Evolutionary conservation across 2,329 filamentous ascomycete genomes (phyloP), one percentile per base, ranked within the genome.

Genomic region (Aaosphaeria pasadenensis): DNA sequence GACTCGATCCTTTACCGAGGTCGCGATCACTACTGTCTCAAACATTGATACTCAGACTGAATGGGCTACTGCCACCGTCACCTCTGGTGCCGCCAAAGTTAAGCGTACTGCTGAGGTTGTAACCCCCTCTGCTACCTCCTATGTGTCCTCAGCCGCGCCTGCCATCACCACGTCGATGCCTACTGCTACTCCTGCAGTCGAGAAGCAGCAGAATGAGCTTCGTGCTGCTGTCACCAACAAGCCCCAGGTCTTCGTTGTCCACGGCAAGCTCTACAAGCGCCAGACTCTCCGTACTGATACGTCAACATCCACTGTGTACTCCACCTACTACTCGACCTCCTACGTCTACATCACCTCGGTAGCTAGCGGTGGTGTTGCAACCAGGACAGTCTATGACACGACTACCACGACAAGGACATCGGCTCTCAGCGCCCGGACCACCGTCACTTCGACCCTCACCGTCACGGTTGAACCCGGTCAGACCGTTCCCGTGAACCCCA

Each of bases 41-140:
- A 35, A 48, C n/a, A 30, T 44, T 6, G 46, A 48, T 11, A 48
- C 46, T 4, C 5, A 24, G 6, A 48, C 46, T 6, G 46, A 48
- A 28, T 48, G 46, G 46, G 33, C n/a, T 6, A 48, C 46, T 24
- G 42, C 44, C 7, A 48, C 46, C 7, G 39, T 43, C 42, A 44
- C 40, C 6, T 7, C 30, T 11, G 33, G n/a, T 13, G 35, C 28
- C 5, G 35, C 28, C 9, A 44, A 44, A 40, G 42, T 35, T 39
- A 32, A 42, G 36, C 13, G 32, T 17, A 24, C 11, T 11, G 17
- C 17, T 24, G 39, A 40, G 39, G 24, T 40, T 17, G 17, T 33
- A 40, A 35, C 46, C 5, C 17, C 17, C 2, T 24, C 29, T 6
- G 28, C 30, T n/a, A 13, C 35, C 7, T 30, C 41, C 11, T 28